These are phyloP conservation scores for Erythrophleum ivorense DNA, from an alignment of 331 rosid genomes.

Conservation along the genomic window DNA sequence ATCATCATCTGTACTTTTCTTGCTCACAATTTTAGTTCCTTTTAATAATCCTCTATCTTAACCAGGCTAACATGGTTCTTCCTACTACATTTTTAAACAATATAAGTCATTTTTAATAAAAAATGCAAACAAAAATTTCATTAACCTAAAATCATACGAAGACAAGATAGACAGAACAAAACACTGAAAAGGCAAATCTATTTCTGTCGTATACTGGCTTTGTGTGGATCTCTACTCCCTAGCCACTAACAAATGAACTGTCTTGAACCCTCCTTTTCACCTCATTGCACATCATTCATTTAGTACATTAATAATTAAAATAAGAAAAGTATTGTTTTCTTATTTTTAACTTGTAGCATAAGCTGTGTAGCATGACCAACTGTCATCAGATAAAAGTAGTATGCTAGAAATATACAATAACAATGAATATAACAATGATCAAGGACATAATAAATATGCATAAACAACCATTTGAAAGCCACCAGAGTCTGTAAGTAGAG, in stretches of 20 bases:
- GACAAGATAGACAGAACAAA: slow-evolving; percentile 14
- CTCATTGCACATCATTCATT: slow-evolving; percentile 19
- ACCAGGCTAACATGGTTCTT: slow-evolving; percentile 19
- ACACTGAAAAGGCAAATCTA: background rate
- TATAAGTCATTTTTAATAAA: slow-evolving; percentile 1
- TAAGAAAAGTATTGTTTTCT: slow-evolving; percentile 3
- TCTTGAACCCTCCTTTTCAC: background rate
- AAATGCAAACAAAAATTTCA: background rate
- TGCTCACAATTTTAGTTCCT: background rate
- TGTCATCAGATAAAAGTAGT: background rate
- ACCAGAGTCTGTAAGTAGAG: slow-evolving; percentile 93
- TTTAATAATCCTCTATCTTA: slow-evolving; percentile 4
- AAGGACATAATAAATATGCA: slow-evolving; percentile 3
- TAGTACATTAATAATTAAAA: background rate
- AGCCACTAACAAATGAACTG: slow-evolving; percentile 13
- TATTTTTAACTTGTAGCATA: background rate
- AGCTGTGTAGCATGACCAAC: slow-evolving; percentile 22
- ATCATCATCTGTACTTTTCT: slow-evolving; percentile 2
- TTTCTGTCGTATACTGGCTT: background rate
- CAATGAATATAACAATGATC: slow-evolving; percentile 8
- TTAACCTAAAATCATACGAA: background rate
- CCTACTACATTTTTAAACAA: slow-evolving; percentile 20
- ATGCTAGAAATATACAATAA: slow-evolving; percentile 21
- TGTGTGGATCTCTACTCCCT: background rate
- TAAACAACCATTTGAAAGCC: slow-evolving; percentile 92